Conservation (phyloP, 164 flowering plant genomes). For the Magnolia officinalis region DNA sequence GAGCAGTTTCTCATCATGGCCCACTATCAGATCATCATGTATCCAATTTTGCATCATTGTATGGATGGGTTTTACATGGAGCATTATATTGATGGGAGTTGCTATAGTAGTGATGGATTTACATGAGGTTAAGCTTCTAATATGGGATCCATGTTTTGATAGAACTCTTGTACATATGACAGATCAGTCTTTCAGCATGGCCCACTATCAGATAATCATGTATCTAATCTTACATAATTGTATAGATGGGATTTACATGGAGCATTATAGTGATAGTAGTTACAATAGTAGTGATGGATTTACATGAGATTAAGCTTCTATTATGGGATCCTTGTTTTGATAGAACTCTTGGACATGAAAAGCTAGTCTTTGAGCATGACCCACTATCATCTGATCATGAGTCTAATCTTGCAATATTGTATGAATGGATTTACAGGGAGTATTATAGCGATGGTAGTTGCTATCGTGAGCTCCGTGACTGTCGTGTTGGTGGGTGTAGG, state of each 20-base stretch:
- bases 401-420: too few relatives aligned
- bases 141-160: not conserved
- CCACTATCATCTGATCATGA: too few relatives aligned
- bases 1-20: too few relatives aligned
- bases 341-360: not conserved
- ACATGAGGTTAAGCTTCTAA: not conserved
- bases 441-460: slow-evolving; percentile 41
- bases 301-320: not conserved
- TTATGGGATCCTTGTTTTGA: not conserved
- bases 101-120: too few relatives aligned
- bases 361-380: not conserved
- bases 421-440: slow-evolving; percentile 40
- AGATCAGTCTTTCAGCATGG: too few relatives aligned
- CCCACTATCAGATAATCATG: too few relatives aligned
- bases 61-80: too few relatives aligned
- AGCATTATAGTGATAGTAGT: slow-evolving; percentile 34
- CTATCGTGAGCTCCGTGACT: slow-evolving; percentile 49
- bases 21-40: too few relatives aligned
- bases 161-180: not conserved
- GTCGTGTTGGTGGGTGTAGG: slow-evolving; percentile 39
- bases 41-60: too few relatives aligned
- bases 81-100: slow-evolving; percentile 34
- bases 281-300: too few relatives aligned
- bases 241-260: too few relatives aligned
- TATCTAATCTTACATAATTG: too few relatives aligned